Conservation (phyloP, 1,139 yeast species). For the Suzukiozyma palmioleophila region DNA sequence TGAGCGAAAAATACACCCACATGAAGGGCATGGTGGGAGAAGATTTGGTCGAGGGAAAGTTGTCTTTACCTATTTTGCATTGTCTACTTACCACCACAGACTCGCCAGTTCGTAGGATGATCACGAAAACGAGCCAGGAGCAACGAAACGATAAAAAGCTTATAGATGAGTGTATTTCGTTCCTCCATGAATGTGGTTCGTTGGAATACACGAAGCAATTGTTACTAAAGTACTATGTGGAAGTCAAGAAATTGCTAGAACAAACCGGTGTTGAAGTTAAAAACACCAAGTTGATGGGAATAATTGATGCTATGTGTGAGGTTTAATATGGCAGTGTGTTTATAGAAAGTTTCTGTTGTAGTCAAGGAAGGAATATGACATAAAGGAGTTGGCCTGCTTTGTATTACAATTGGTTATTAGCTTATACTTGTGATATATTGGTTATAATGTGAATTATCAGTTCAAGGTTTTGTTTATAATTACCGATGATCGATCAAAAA, state of each 20-base stretch:
- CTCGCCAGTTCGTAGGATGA: constrained; percentile 23
- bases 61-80: constrained; percentile 80
- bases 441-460: no score
- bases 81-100: constrained; percentile 18
- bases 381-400: no score
- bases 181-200: constrained; percentile 19
- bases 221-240: constrained; percentile 15
- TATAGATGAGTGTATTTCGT: constrained; percentile 19
- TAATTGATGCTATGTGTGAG: constrained; percentile 11
- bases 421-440: no score
- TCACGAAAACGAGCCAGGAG: constrained; percentile 15
- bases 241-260: constrained; percentile 15
- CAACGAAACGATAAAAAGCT: constrained; percentile 16
- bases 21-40: constrained; percentile 78
- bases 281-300: constrained; percentile 8
- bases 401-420: no score
- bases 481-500: no score
- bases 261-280: constrained; percentile 6
- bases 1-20: constrained; percentile 45
- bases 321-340: constrained; percentile 7
- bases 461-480: no score
- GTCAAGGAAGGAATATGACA: no score
- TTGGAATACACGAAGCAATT: constrained; percentile 19
- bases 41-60: constrained; percentile 85
- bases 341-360: no score